Base-by-base conservation (phyloP, 2,329 filamentous ascomycete species). In the Diaporthe ilicicola region DNA sequence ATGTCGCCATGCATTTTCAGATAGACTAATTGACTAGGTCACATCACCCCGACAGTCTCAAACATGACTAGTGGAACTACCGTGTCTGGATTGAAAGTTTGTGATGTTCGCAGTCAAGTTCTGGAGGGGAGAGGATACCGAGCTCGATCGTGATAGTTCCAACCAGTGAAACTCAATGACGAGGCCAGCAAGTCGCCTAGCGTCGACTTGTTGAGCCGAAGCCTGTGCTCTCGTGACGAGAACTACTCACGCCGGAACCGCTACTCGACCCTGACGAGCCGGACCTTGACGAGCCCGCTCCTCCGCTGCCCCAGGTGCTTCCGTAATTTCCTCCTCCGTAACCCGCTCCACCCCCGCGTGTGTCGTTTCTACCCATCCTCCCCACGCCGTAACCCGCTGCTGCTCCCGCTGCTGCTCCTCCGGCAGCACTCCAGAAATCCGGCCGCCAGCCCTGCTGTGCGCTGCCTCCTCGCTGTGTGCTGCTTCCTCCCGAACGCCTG, bases 351-450 rank as follows among this genome's bases (percentile, higher is more conserved):
- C 76, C 34, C 27, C 42, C 42, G 27, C 59, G 59, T 10, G 42
- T 73, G 72, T 77, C 79, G 46, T 83, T 82, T n/a, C 83, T 80
- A 6, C 79, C 80, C 68, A 82, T 81, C 51, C 81, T 87, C 0
- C 89, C 89, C 7, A 91, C 90, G 70, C 87, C 78, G 77, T 93
- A 94, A 1, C 86, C 90, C 3, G 91, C 92, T 1, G 92, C 92
- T 6, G 90, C 91, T 54, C 92, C 93, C 15, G 68, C 71, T 19
- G 65, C 65, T 3, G 65, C 65, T 19, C 88, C 87, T 0, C 88
- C 86, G n/a, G 89, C 81, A 24, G 92, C 92, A 22, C 84, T 88
- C 92, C 92, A 94, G 81, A 94, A 94, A 1, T 93, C 93, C 6
- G 92, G 92, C 62, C 86, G 85, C 91, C 92, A 94, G 1, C 85